Percentiles rank a stretch among this genome's conserved stretches.
Evolutionary conservation across 352 stramenopile genomes (phyloP).

Genomic region (Blastocystis hominis): DNA sequence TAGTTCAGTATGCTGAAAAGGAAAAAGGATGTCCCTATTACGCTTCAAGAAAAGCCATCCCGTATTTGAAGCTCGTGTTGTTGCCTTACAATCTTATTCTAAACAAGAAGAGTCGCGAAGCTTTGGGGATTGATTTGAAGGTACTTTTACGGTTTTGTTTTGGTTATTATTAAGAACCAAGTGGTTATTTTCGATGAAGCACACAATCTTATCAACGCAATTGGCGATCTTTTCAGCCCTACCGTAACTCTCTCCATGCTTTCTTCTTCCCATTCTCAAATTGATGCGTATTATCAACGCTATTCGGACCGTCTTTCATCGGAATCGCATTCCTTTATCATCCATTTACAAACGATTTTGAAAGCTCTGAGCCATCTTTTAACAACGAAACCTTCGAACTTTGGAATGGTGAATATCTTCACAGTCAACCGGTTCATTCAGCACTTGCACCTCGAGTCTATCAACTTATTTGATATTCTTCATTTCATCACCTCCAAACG

Average conservation of each 20-base stretch:
- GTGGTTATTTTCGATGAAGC: constrained; percentile 96
- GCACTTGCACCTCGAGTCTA: constrained; percentile 67
- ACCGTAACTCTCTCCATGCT: constrained; percentile 58
- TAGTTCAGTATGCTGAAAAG: constrained; percentile 76
- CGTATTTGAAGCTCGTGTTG: constrained; percentile 71
- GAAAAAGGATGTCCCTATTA: constrained; percentile 93
- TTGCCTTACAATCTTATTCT: constrained; percentile 83
- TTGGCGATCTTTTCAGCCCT: constrained; percentile 80
- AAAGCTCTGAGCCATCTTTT: background rate
- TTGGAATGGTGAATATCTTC: constrained; percentile 45
- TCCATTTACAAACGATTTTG: constrained; percentile 34
- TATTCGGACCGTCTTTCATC: constrained; percentile 16
- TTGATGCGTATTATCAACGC: background rate
- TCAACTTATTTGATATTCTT: constrained; percentile 74
- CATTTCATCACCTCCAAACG: constrained; percentile 65
- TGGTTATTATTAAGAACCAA: constrained; percentile 72
- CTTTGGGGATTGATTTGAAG: constrained; percentile 74
- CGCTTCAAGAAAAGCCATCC: constrained; percentile 75
- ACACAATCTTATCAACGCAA: constrained; percentile 92
- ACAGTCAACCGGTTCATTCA: constrained; percentile 65
- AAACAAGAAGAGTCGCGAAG: constrained; percentile 76
- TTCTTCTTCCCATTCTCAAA: background rate
- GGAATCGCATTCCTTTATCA: constrained; percentile 10
- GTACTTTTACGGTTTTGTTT: constrained; percentile 67
- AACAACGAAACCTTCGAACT: background rate